Evolutionary conservation across 495 filamentous ascomycete species (phyloP).

Genomic region (Penicillium crystallinum): DNA sequence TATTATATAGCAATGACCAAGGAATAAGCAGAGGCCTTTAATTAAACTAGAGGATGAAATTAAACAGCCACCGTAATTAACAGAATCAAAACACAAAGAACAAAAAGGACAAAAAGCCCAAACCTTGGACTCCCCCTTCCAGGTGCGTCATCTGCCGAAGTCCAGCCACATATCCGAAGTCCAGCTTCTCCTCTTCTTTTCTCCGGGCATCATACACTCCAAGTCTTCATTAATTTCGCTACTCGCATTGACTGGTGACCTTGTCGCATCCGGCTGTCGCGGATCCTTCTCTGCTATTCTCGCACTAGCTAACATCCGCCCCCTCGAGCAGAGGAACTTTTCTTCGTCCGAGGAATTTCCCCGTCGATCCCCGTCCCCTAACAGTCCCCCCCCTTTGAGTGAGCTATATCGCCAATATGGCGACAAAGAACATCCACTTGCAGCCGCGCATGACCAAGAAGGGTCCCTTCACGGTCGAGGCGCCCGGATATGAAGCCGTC

Average conservation of each 20-base stretch:
- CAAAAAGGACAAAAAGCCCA: neutral
- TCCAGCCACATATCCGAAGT: slow-evolving; percentile 13
- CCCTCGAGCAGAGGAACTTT: slow-evolving; percentile 5
- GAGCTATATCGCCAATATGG: slow-evolving; percentile 26
- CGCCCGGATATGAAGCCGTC: slow-evolving; percentile 62
- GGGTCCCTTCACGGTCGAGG: slow-evolving; percentile 73
- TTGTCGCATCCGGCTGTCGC: neutral
- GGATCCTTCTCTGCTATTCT: neutral
- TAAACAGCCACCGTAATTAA: neutral
- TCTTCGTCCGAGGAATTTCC: neutral
- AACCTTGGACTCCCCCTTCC: neutral
- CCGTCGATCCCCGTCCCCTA: slow-evolving; percentile 9
- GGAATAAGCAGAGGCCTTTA: neutral
- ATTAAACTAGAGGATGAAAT: neutral
- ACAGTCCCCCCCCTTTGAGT: slow-evolving; percentile 2
- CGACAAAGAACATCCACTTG: slow-evolving; percentile 48
- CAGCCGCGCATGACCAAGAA: slow-evolving; percentile 58
- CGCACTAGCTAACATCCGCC: slow-evolving; percentile 14
- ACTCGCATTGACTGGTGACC: neutral
- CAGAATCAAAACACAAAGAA: neutral
- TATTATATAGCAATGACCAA: too few species aligned
- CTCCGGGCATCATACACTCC: too few species aligned
- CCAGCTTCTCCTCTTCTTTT: neutral
- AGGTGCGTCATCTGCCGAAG: slow-evolving; percentile 16
- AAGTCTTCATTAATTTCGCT: neutral